Evolutionary conservation across 208 protist genomes (phyloP).

Genomic region (Blastocrithidia nonstop): DNA sequence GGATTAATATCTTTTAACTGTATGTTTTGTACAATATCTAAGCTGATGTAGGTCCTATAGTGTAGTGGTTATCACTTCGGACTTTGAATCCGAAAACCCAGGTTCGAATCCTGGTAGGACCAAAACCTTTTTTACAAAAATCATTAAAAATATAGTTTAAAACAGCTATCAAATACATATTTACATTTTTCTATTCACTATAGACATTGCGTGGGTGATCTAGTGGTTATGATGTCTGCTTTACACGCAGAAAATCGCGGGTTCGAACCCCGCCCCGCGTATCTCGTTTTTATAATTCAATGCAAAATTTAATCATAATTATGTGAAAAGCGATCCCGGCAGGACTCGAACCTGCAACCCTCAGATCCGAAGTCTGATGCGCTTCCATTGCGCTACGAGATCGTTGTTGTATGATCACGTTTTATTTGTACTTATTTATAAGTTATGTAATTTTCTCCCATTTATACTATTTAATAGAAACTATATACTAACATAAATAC

Average conservation of each 20-base stretch:
- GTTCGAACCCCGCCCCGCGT: conserved; percentile 50
- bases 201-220: conserved; percentile 27
- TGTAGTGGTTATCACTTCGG: conserved; percentile 77
- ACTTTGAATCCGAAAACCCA: conserved; percentile 74
- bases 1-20: too few relatives aligned
- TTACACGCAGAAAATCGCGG: conserved; percentile 53
- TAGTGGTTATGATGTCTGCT: conserved; percentile 58
- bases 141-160: conserved; percentile 2
- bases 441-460: not conserved
- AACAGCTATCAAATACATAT: conserved; percentile 1
- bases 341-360: conserved; percentile 59
- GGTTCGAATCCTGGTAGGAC: conserved; percentile 72
- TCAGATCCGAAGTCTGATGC: conserved; percentile 60
- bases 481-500: not conserved
- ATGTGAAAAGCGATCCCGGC: conserved; percentile 35
- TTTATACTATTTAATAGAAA: not conserved
- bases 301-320: too few relatives aligned
- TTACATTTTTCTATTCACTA: conserved; percentile 1
- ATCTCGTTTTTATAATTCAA: conserved; percentile 10
- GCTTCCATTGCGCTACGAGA: conserved; percentile 56
- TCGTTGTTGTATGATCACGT: conserved; percentile 4
- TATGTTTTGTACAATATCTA: not conserved
- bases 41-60: conserved; percentile 28
- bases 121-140: conserved; percentile 13
- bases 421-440: conserved; percentile 2